Evolutionary conservation across 495 filamentous ascomycete species (phyloP), one percentile per base, ranked within the genome.

Genomic region (Barbatosphaeria neglecta): DNA sequence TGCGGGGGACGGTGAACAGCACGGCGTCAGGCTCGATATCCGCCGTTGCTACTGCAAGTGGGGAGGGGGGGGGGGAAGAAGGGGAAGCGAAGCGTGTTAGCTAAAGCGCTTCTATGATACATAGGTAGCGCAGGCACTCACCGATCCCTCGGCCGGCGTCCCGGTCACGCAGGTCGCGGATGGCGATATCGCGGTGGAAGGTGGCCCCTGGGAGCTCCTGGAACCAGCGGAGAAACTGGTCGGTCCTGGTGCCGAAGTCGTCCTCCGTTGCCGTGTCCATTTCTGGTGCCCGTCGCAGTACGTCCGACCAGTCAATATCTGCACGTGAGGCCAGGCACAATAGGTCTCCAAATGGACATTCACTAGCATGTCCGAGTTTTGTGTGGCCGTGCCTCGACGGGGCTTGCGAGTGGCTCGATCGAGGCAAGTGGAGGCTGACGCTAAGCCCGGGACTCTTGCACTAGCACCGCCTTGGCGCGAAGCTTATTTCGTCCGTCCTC

Each of bases 1-100:
- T 35, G 23, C 70, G 63, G 2, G 70, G 70, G 47, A 74, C 70
- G 24, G 62, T 72, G 54, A 74, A 74, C 7, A 74, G 59, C 6
- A 66, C 55, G 0, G 68, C 68, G 18, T 70, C 67, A 24, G 67
- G 51, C 16, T 53, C 54, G 28, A 74, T 72, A 39, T 70, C 62
- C n/a, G 58, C 51, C 7, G 58, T 64, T 4, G 70, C 65, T 38
- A 74, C 70, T 74, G 28, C 16, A 16, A 3, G n/a, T n/a, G n/a
- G n/a, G n/a, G n/a, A n/a, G n/a, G n/a, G n/a, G n/a, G n/a, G n/a
- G n/a, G n/a, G n/a, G n/a, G n/a, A n/a, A n/a, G n/a, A n/a, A n/a
- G n/a, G 22, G 11, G 8, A 37, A 37, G 33, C 33, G 15, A 11
- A 37, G 33, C 33, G 18, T 11, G 4, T 37, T n/a, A n/a, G 33